phyloP scores from a whole-genome alignment of 2,329 filamentous ascomycete genomes.

The Verruconis gallopava region DNA sequence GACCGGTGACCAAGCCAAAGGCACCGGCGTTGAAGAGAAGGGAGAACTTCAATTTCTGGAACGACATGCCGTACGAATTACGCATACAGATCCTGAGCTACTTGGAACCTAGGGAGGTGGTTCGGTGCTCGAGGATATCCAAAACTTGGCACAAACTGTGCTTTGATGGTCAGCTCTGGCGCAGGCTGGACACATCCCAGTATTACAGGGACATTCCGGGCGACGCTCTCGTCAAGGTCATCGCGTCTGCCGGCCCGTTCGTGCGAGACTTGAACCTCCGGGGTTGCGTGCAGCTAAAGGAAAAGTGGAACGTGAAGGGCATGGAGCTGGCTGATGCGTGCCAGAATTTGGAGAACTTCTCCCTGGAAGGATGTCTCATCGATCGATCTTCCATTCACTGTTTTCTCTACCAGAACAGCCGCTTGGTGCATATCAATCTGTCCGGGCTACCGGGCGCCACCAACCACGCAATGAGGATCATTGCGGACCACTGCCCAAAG shows the following conservation, averaged over 20 bases:
- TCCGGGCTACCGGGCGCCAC: constrained; percentile 68
- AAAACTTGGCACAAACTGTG: constrained; percentile 70
- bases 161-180: constrained; percentile 93
- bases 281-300: constrained; percentile 79
- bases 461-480: constrained; percentile 75
- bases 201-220: constrained; percentile 84
- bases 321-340: constrained; percentile 59
- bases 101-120: constrained; percentile 66
- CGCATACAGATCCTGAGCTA: constrained; percentile 65
- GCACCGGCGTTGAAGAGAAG: constrained; percentile 19
- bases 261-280: constrained; percentile 80
- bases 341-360: constrained; percentile 75
- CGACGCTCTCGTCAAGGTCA: constrained; percentile 71
- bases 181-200: constrained; percentile 63
- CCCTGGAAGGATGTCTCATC: constrained; percentile 79
- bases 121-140: constrained; percentile 64
- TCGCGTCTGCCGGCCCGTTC: constrained; percentile 75
- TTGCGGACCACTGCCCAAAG: constrained; percentile 66
- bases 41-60: constrained; percentile 58
- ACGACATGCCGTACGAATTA: constrained; percentile 68
- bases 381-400: constrained; percentile 67
- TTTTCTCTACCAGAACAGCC: constrained; percentile 63
- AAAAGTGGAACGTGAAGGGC: constrained; percentile 63
- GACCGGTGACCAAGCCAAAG: constrained; percentile 21
- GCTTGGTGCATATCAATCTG: constrained; percentile 73